These are phyloP conservation scores for Nakazawaea anatomiae DNA, from an alignment of 805 yeast species.

Conservation along the genomic window DNA sequence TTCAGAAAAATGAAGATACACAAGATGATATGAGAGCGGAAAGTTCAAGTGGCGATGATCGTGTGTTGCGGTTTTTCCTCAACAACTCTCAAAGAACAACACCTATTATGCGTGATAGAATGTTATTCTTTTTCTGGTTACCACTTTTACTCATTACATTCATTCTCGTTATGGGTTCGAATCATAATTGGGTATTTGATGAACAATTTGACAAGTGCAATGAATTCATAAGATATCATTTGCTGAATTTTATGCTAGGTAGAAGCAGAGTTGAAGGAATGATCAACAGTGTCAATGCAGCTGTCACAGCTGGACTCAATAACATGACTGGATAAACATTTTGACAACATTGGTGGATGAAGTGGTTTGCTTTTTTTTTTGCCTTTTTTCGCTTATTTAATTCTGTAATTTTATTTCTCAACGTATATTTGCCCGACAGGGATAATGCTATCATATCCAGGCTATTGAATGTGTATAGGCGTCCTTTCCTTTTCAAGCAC, in stretches of 20 bases:
- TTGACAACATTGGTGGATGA: background rate
- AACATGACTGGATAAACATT: background rate
- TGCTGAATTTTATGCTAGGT: constrained; percentile 48
- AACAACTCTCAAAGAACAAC: constrained; percentile 32
- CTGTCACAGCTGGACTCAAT: constrained; percentile 22
- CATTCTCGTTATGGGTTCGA: constrained; percentile 26
- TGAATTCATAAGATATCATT: constrained; percentile 32
- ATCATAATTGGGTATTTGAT: constrained; percentile 14
- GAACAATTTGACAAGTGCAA: constrained; percentile 24
- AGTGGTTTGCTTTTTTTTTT: background rate
- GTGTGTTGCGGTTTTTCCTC: constrained; percentile 16
- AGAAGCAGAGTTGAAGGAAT: constrained; percentile 42
- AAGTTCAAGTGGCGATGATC: constrained; percentile 10
- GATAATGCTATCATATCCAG: no score
- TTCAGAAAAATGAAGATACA: constrained; percentile 1
- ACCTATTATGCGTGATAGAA: constrained; percentile 63
- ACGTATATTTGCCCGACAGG: no score
- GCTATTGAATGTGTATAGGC: no score
- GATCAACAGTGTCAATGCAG: constrained; percentile 37
- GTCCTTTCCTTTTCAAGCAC: no score
- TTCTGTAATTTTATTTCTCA: background rate
- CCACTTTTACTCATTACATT: constrained; percentile 63
- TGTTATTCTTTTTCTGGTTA: constrained; percentile 87
- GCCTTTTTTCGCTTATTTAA: background rate
- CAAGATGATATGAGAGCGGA: background rate